Conservation (phyloP, 305 asterid species). For the Fraxinus platypoda region DNA sequence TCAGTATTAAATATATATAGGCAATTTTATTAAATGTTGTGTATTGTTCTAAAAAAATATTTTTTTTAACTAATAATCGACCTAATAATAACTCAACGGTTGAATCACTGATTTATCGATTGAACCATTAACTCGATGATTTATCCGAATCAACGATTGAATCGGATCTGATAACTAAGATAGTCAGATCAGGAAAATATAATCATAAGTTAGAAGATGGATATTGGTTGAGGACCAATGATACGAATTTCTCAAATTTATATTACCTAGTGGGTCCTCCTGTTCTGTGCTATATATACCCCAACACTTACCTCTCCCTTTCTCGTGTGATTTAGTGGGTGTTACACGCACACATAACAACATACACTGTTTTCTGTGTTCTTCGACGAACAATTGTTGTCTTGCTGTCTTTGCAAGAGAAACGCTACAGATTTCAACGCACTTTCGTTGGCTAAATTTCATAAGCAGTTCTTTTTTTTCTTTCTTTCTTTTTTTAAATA, state of each 20-base stretch:
- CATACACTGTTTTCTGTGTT: conserved; percentile 3
- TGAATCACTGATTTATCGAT: no score
- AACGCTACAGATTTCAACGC: conserved; percentile 19
- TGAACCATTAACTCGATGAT: no score
- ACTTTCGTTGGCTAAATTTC: neutral
- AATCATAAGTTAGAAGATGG: neutral
- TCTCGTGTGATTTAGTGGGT: conserved; percentile 20
- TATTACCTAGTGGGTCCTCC: conserved; percentile 10
- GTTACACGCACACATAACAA: neutral
- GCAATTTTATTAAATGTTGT: no score
- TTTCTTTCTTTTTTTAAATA: neutral
- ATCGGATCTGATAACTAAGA: no score
- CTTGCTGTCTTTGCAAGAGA: conserved; percentile 29
- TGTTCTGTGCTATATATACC: conserved; percentile 17
- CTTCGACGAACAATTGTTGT: neutral
- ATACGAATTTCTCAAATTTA: neutral
- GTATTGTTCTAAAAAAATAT: no score
- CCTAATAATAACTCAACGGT: no score
- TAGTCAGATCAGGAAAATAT: neutral
- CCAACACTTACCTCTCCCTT: neutral
- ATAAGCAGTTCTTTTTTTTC: no score
- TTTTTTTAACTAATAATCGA: no score
- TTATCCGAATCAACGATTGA: no score
- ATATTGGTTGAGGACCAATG: neutral
- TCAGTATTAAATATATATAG: no score